These are phyloP conservation scores for Candida coleopterorum DNA, from an alignment of 805 yeast species.

Conservation along the genomic window DNA sequence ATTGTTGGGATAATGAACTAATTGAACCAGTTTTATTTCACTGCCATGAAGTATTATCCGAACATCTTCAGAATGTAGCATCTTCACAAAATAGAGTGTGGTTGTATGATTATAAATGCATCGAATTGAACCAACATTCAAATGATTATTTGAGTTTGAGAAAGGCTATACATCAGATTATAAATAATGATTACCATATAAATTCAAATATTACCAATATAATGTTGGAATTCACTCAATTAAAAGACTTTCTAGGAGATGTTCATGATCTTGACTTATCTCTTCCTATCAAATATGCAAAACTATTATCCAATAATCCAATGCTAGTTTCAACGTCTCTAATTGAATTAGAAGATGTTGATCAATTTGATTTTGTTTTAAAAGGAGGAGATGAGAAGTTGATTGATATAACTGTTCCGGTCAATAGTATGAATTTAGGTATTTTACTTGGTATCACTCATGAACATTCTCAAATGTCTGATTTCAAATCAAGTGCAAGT, in stretches of 20 bases:
- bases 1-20: slow-evolving; percentile 43
- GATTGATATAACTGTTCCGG: slow-evolving; percentile 4
- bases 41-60: slow-evolving; percentile 42
- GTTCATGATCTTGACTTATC: slow-evolving; percentile 4
- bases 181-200: slow-evolving; percentile 7
- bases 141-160: slow-evolving; percentile 8
- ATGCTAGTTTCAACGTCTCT: slow-evolving; percentile 1
- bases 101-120: slow-evolving; percentile 40
- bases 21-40: slow-evolving; percentile 55
- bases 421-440: slow-evolving; percentile 5
- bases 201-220: slow-evolving; percentile 3
- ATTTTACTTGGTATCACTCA: slow-evolving; percentile 1
- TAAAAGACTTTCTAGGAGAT: slow-evolving; percentile 1
- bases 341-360: slow-evolving; percentile 5
- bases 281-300: slow-evolving; percentile 3
- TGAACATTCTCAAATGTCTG: neutral
- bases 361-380: neutral
- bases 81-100: slow-evolving; percentile 49
- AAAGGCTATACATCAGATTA: slow-evolving; percentile 10
- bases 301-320: slow-evolving; percentile 3
- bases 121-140: slow-evolving; percentile 12
- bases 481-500: slow-evolving; percentile 1
- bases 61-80: slow-evolving; percentile 41
- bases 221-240: neutral
- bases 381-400: neutral